Base-by-base conservation (phyloP, 1,284 basidiomycete species). In the Kwoniella shivajii region DNA sequence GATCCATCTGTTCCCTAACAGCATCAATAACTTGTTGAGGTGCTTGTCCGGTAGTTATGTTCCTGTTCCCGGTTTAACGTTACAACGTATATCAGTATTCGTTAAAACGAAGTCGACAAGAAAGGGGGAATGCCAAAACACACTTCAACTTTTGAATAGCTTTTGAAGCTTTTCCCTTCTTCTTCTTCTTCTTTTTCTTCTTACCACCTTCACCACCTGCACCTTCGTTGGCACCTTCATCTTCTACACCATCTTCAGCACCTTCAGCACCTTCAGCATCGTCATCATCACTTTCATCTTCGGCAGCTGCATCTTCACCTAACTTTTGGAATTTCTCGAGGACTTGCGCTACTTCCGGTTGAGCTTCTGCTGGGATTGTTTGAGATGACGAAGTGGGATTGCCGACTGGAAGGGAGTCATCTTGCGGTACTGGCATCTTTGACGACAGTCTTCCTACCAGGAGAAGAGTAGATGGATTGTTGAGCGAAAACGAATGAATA, bases 111-210 rank as follows among this genome's bases (percentile, higher is more conserved):
- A n/a, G n/a, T n/a, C n/a, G 18, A 0, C 10, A 7, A 43, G 14
- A 10, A 24, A 47, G 45, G 14, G 20, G 14, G 30, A 44, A 43
- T n/a, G n/a, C n/a, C n/a, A n/a, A 13, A 50, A 62, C 70, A 47
- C 47, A 74, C 72, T 75, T 77, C 14, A 78, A 61, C 57, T 70
- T 73, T 42, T 69, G 65, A 9, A 76, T 58, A 22, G 72, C 71
- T 62, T 78, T 76, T 34, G 68, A 69, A 26, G 74, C 77, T 56
- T 76, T 79, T 27, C 70, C 60, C 66, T 76, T 74, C 62, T 72
- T 73, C 69, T 73, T 75, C 63, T 76, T 78, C 67, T 75, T 73
- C 61, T 74, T 77, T 56, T 72, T 74, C 61, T 71, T 69, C 50
- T 64, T 68, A 18, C 59, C 60, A 29, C 57, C 60, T 26, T 63